Evolutionary conservation across 139 green algal species (phyloP).

Genomic region (Tetradesmus obliquus): DNA sequence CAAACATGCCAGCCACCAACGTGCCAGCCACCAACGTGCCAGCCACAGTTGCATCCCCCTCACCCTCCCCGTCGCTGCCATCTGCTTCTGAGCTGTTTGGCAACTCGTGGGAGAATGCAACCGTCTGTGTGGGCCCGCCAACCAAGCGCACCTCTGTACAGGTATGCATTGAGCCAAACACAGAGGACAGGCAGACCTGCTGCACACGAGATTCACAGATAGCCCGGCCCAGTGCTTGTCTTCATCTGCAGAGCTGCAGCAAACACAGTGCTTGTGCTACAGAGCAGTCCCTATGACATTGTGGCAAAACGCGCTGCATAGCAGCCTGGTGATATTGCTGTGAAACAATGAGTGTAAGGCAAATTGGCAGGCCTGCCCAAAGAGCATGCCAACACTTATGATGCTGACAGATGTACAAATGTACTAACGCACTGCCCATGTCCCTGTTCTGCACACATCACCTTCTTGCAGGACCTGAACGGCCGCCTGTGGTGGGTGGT

Average conservation of each 20-base stretch:
- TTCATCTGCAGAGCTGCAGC: no score
- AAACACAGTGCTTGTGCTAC: no score
- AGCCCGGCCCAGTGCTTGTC: no score
- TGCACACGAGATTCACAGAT: no score
- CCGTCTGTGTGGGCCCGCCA: not conserved
- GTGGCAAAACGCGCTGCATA: no score
- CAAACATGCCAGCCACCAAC: not conserved
- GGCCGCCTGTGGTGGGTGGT: not conserved
- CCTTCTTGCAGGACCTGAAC: not conserved
- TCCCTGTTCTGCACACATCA: not conserved
- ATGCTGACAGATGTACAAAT: no score
- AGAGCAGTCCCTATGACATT: no score
- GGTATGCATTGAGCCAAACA: not conserved
- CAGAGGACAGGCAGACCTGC: not conserved
- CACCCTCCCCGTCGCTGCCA: not conserved
- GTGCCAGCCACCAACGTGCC: not conserved
- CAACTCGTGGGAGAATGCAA: not conserved
- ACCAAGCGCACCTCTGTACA: not conserved
- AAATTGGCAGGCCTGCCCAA: no score
- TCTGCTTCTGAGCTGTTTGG: not conserved
- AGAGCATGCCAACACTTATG: no score
- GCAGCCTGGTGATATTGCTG: no score
- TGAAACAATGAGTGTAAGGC: no score
- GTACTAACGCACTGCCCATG: not conserved
- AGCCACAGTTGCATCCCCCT: not conserved